Percentiles rank a stretch among this genome's conserved stretches.
Conservation (phyloP, 208 protist species). For the Crithidia acanthocephali region DNA sequence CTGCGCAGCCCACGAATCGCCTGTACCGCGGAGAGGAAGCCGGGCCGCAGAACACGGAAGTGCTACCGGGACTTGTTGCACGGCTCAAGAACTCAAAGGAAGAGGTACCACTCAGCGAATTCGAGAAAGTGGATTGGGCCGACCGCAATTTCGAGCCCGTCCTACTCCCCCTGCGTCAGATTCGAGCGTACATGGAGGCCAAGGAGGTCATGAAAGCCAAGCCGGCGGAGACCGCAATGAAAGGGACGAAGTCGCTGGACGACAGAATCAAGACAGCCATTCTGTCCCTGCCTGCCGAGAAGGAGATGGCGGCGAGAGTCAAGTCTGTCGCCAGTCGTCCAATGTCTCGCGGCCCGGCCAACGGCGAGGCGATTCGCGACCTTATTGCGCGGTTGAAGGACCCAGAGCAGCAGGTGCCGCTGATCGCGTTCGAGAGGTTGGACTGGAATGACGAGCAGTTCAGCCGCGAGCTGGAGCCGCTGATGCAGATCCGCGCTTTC, state of each 20-base stretch:
- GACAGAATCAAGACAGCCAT: slow-evolving; percentile 49
- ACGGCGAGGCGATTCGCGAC: slow-evolving; percentile 16
- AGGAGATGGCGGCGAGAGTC: slow-evolving; percentile 38
- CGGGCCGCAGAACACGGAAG: slow-evolving; percentile 37
- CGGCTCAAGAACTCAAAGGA: slow-evolving; percentile 29
- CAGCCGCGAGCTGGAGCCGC: slow-evolving; percentile 40
- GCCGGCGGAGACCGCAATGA: slow-evolving; percentile 7
- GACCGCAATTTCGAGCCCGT: slow-evolving; percentile 52
- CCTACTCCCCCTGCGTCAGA: slow-evolving; percentile 37
- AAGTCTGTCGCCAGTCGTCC: not conserved
- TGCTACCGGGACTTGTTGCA: slow-evolving; percentile 45
- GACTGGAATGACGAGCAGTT: slow-evolving; percentile 57
- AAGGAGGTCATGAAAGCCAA: slow-evolving; percentile 40
- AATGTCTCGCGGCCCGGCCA: slow-evolving; percentile 2
- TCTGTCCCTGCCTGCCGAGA: slow-evolving; percentile 42
- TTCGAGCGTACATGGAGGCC: slow-evolving; percentile 65
- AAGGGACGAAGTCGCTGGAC: slow-evolving; percentile 3
- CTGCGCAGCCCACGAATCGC: slow-evolving; percentile 10
- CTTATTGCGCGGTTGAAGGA: slow-evolving; percentile 25
- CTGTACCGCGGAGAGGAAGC: slow-evolving; percentile 8
- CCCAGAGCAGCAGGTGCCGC: slow-evolving; percentile 24
- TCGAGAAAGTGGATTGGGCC: slow-evolving; percentile 56
- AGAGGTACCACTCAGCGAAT: slow-evolving; percentile 41
- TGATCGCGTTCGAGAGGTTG: slow-evolving; percentile 37
- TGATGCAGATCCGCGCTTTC: slow-evolving; percentile 44